phyloP scores from a whole-genome alignment of 768 basidiomycete species.

The Tricholoma matsutake region DNA sequence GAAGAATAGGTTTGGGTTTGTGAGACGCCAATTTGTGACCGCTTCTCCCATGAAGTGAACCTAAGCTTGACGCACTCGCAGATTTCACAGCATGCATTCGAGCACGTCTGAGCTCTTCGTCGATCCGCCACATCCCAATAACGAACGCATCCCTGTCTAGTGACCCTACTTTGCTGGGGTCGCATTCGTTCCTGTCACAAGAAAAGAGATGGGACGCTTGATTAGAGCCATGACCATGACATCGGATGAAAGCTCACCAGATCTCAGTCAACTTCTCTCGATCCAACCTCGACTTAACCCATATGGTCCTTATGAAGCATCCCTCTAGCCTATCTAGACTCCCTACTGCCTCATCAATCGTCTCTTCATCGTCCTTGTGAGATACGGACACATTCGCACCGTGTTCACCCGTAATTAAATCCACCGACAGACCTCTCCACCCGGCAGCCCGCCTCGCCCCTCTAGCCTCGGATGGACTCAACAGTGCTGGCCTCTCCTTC shows the following conservation, averaged over 20 bases:
- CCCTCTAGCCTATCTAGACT: constrained; percentile 54
- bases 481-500: constrained; percentile 29
- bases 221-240: not conserved
- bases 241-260: constrained; percentile 46
- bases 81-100: constrained; percentile 39
- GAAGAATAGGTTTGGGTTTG: constrained; percentile 27
- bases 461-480: constrained; percentile 37
- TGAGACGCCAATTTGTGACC: constrained; percentile 15
- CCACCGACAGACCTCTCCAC: constrained; percentile 72
- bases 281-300: constrained; percentile 59
- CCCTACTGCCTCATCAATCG: constrained; percentile 32
- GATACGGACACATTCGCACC: constrained; percentile 9
- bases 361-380: constrained; percentile 17
- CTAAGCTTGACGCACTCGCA: constrained; percentile 22
- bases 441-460: constrained; percentile 59
- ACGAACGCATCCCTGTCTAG: constrained; percentile 66
- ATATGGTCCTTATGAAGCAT: constrained; percentile 53
- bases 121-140: constrained; percentile 83
- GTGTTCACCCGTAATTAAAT: constrained; percentile 50
- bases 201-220: not conserved
- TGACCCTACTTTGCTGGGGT: constrained; percentile 49
- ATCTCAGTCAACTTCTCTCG: constrained; percentile 53
- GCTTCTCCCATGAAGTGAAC: constrained; percentile 20
- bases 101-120: constrained; percentile 72
- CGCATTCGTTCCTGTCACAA: constrained; percentile 63